Evolutionary conservation across 2,329 filamentous ascomycete genomes (phyloP), one percentile per base, ranked within the genome.

Genomic region (Aspergillus ruber): DNA sequence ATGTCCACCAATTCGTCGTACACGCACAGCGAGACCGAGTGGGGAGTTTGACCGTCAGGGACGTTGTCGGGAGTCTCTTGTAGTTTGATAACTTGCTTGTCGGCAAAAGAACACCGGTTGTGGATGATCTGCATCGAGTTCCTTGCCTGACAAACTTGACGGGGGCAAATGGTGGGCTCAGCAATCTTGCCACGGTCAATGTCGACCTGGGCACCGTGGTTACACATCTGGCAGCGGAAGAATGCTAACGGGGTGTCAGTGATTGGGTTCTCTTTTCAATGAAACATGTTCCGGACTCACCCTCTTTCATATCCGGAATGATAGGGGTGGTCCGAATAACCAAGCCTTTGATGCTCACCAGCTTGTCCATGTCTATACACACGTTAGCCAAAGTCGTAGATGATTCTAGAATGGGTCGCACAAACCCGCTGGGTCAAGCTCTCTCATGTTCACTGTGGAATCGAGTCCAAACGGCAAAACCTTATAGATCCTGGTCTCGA

Each of bases 101-200:
- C 93, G 47, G 90, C 86, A 62, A 98, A 98, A 7, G 82, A 81
- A 57, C 90, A 97, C 51, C 93, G 85, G 69, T 98, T 98, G 75
- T 98, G 93, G 17, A 97, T 80, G 57, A 98, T 94, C 64, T 96
- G 88, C 91, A 98, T 97, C 1, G 91, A 95, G 71, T 98, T 97
- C 65, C 85, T 86, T 46, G 86, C 84, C 43, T 81, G 78, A 72
- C 93, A 98, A 47, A 86, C 81, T 20, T 81, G 77, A 46, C 93
- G 85, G 18, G 90, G 89, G 65, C 93, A 98, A 58, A 85, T 80
- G 0, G 89, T 96, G 2, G 93, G 93, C 68, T 98, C 93, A 18
- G 88, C 85, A 61, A 98, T 98, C 73, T 91, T 93, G 67, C 94
- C 93, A 61, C 93, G 86, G 65, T 98, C 93, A 60, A 98, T 86